Evolutionary conservation across 2,329 filamentous ascomycete species (phyloP).

Genomic region (Lasiodiplodia sp.): DNA sequence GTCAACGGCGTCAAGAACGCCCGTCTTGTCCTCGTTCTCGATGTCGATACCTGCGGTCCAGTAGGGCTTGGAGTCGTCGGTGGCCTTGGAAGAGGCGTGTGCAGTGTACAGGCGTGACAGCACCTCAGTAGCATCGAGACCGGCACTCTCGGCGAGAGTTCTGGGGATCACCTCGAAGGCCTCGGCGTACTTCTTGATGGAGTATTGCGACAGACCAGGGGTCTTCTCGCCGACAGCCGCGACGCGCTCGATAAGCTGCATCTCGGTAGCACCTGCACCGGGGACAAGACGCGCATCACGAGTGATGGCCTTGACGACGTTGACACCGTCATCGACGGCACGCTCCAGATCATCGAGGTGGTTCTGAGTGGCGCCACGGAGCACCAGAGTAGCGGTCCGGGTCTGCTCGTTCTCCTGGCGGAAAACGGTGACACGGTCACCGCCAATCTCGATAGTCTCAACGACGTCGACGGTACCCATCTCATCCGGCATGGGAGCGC

Average conservation of each 20-base stretch:
- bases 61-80: constrained; percentile 69
- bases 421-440: constrained; percentile 98
- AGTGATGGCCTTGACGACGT: constrained; percentile 98
- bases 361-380: constrained; percentile 96
- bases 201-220: constrained; percentile 90
- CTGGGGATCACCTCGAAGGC: constrained; percentile 97
- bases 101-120: constrained; percentile 91
- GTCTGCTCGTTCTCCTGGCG: constrained; percentile 93
- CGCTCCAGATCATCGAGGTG: constrained; percentile 97
- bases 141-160: constrained; percentile 91
- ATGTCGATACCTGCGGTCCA: constrained; percentile 96
- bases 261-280: constrained; percentile 92
- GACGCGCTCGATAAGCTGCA: constrained; percentile 92
- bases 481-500: constrained; percentile 99
- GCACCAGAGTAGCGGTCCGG: constrained; percentile 90
- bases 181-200: constrained; percentile 96
- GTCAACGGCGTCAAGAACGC: constrained; percentile 83
- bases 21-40: constrained; percentile 82
- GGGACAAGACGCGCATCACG: constrained; percentile 90
- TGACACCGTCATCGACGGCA: constrained; percentile 96
- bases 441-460: constrained; percentile 96
- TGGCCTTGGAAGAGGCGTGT: constrained; percentile 69
- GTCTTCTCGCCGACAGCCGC: constrained; percentile 91
- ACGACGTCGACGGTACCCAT: constrained; percentile 96
- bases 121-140: constrained; percentile 96